Evolutionary conservation across 2,329 filamentous ascomycete genomes (phyloP).

Genomic region (Macrophomina pseudophaseolina): DNA sequence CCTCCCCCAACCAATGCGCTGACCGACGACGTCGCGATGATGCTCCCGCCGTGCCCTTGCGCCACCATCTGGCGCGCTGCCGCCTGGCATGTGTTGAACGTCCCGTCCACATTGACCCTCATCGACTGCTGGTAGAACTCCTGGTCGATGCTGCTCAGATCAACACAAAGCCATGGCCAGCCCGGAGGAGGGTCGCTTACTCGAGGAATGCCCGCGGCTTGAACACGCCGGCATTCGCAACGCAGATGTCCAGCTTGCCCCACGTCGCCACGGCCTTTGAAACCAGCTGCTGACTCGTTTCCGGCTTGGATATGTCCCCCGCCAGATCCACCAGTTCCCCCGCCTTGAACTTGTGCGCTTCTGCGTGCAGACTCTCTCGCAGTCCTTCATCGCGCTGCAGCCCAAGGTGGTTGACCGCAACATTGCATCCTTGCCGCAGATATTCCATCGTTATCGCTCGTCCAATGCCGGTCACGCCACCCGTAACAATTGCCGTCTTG

Average conservation of each 20-base stretch:
- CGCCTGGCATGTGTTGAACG: neutral
- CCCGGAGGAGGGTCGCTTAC: neutral
- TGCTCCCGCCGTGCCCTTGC: conserved; percentile 3
- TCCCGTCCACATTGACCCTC: neutral
- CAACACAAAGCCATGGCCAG: neutral
- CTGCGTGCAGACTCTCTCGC: neutral
- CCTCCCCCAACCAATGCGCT: conserved; percentile 1
- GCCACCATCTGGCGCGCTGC: conserved; percentile 11
- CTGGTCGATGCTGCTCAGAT: neutral
- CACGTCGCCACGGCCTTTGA: neutral
- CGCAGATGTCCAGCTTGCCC: conserved; percentile 4
- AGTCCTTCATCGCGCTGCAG: neutral
- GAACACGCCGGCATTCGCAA: conserved; percentile 2
- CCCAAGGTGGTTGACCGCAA: neutral
- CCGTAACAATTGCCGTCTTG: neutral
- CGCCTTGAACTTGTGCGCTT: neutral
- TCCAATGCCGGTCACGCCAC: neutral
- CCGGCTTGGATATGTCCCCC: neutral
- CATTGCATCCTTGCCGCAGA: neutral
- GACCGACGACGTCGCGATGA: conserved; percentile 2
- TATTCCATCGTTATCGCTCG: neutral
- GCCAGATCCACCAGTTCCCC: neutral
- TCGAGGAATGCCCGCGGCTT: neutral
- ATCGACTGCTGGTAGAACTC: neutral
- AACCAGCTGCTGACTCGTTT: neutral